Conservation (phyloP, 1,284 basidiomycete species). For the Gymnopus androsaceus region DNA sequence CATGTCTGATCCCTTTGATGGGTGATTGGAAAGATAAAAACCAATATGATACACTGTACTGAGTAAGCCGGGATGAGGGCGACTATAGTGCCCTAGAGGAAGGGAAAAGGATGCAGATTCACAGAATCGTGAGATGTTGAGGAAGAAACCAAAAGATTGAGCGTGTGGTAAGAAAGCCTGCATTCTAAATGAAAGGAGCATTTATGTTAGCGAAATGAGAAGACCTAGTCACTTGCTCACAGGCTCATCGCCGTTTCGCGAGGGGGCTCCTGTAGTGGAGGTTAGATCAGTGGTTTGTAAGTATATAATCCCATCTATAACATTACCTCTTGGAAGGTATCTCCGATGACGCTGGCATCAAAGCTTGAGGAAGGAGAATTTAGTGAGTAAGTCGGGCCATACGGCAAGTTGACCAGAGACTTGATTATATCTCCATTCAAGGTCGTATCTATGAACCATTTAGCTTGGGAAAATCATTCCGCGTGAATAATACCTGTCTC, state of each 20-base stretch:
- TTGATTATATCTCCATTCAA: not conserved
- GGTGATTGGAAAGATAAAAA: not conserved
- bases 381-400: not conserved
- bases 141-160: conserved; percentile 11
- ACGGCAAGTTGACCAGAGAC: not conserved
- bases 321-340: not conserved
- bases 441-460: not conserved
- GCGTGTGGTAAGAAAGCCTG: conserved; percentile 10
- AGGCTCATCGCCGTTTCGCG: not conserved
- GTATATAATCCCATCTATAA: no score
- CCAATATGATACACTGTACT: conserved; percentile 8
- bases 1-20: not conserved
- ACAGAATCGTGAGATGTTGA: not conserved
- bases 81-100: not conserved
- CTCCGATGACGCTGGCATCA: not conserved
- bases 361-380: not conserved
- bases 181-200: not conserved
- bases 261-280: not conserved
- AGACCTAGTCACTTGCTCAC: not conserved
- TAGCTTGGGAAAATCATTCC: not conserved
- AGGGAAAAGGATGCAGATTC: not conserved
- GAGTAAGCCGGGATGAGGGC: conserved; percentile 4
- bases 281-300: not conserved
- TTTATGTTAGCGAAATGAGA: not conserved
- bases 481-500: not conserved